Conservation (phyloP, 441 rosid genomes). For the Mallotus repandus region DNA sequence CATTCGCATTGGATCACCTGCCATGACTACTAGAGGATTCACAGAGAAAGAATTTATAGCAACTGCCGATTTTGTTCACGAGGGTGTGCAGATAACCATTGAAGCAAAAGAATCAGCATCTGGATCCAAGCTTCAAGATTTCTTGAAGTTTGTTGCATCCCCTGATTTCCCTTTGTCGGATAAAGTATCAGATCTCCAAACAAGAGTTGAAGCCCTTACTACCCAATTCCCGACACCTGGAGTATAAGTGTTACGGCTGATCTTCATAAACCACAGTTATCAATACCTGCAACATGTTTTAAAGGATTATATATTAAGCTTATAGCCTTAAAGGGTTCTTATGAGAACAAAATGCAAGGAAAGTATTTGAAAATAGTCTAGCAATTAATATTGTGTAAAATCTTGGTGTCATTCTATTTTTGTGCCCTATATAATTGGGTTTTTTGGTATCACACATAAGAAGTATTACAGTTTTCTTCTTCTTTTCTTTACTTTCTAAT, state of each 20-base stretch:
- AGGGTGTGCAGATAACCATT: constrained; percentile 66
- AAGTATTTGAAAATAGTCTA: too few relatives aligned
- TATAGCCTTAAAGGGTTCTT: too few relatives aligned
- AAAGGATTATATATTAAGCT: too few relatives aligned
- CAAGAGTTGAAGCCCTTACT: constrained; percentile 67
- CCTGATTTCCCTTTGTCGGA: constrained; percentile 52
- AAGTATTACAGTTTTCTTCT: too few relatives aligned
- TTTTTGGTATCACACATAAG: too few relatives aligned
- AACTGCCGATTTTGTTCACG: constrained; percentile 69
- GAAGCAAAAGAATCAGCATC: constrained; percentile 58
- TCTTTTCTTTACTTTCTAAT: too few relatives aligned
- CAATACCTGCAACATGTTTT: not conserved
- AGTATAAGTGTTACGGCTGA: constrained; percentile 28
- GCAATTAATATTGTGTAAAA: too few relatives aligned
- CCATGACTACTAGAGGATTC: constrained; percentile 90
- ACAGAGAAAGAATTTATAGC: constrained; percentile 65
- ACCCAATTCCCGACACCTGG: constrained; percentile 82
- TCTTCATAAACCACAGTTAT: not conserved
- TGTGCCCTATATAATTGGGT: too few relatives aligned
- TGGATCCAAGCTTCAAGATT: constrained; percentile 78
- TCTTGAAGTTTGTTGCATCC: constrained; percentile 57
- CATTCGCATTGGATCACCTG: constrained; percentile 88
- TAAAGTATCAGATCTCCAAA: constrained; percentile 51
- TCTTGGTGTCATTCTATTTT: too few relatives aligned
- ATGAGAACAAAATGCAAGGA: too few relatives aligned